Evolutionary conservation across 805 yeast genomes (phyloP).

Genomic region (Jamesozyma piceae): DNA sequence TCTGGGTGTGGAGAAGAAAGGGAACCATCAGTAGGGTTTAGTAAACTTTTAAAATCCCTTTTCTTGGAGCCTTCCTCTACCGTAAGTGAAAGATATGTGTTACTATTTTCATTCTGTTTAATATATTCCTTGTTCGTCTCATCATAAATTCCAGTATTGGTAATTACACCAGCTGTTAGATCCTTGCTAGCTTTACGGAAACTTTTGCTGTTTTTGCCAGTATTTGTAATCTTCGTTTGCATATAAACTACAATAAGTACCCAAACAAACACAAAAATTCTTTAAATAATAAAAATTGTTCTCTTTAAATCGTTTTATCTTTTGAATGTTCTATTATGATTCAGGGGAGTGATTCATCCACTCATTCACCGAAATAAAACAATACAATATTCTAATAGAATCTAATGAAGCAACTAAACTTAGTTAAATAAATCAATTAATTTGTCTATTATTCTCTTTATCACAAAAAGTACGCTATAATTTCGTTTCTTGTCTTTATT

Average conservation of each 20-base stretch:
- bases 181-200: not conserved
- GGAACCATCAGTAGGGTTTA: not conserved
- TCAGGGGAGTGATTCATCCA: too few species aligned
- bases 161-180: not conserved
- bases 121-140: not conserved
- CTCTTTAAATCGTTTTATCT: too few species aligned
- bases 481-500: too few species aligned
- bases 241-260: too few species aligned
- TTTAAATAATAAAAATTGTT: too few species aligned
- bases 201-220: not conserved
- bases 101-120: not conserved
- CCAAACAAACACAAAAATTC: not conserved
- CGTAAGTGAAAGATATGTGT: not conserved
- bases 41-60: not conserved
- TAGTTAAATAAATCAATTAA: too few species aligned
- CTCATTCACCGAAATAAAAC: too few species aligned
- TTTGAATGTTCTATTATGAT: too few species aligned
- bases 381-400: too few species aligned
- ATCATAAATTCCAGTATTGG: not conserved
- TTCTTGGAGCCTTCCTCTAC: not conserved
- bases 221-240: not conserved
- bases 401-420: too few species aligned
- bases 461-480: too few species aligned
- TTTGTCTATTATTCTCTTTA: too few species aligned
- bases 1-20: not conserved